These are phyloP conservation scores for Ilex aquifolium DNA, from an alignment of 257 asterid genomes.

Conservation along the genomic window DNA sequence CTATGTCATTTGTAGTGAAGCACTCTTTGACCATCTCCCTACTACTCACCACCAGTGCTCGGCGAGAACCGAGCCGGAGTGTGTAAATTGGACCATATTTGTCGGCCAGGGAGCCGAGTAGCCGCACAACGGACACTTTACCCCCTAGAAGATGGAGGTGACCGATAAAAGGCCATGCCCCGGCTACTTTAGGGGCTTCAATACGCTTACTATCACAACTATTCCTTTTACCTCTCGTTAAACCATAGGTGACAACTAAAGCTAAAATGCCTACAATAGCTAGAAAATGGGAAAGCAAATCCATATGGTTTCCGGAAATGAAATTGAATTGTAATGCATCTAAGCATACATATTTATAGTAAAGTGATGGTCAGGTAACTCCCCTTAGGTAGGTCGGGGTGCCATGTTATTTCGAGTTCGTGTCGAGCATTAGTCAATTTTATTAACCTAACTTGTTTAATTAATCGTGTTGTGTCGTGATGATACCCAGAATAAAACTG, in stretches of 20 bases:
- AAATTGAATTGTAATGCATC: too few species aligned
- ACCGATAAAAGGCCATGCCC: conserved; percentile 60
- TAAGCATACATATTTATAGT: too few species aligned
- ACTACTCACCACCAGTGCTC: conserved; percentile 44
- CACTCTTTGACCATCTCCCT: conserved; percentile 40
- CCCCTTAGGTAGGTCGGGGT: too few species aligned
- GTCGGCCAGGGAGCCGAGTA: conserved; percentile 50
- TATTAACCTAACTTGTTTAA: too few species aligned
- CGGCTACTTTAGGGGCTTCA: conserved; percentile 34
- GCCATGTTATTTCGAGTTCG: too few species aligned
- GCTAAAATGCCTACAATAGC: conserved; percentile 5
- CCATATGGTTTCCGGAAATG: conserved; percentile 12
- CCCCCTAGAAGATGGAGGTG: conserved; percentile 48
- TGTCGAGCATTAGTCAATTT: too few species aligned
- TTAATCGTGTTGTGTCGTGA: too few species aligned
- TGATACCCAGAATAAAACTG: too few species aligned
- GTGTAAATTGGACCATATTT: conserved; percentile 52
- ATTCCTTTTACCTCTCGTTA: background rate
- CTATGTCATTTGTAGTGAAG: conserved; percentile 47
- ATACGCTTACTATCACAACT: background rate
- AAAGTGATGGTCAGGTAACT: background rate
- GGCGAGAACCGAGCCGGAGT: conserved; percentile 40
- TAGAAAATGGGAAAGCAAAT: background rate
- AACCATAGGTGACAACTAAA: background rate
- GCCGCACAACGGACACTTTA: conserved; percentile 27